Base-by-base conservation (phyloP, 2,329 filamentous ascomycete species). In the Sclerotiophoma versabilis region DNA sequence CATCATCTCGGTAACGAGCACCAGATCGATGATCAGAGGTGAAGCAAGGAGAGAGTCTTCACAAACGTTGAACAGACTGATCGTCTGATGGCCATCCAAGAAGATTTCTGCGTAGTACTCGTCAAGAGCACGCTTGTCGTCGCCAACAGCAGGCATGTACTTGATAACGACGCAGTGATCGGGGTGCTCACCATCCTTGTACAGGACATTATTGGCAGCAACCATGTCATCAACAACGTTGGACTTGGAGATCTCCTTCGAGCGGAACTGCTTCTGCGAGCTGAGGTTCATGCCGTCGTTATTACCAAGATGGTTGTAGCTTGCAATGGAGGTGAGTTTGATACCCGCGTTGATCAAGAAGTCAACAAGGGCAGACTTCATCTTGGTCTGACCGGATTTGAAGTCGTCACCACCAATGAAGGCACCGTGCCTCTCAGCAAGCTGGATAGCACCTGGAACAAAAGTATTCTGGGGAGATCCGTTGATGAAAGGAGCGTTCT, bases 191-290 rank as follows among this genome's bases (percentile, higher is more conserved):
- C 88, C 92, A 70, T 91, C 82, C 78, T 89, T 87, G 83, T 99
- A 99, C 51, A 99, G 84, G 43, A 98, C 87, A 44, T 80, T 82
- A 82, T 99, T 99, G 72, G 95, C 93, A 71, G 92, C 93, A 57
- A 99, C 95, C 95, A 99, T 99, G 82, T 99, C 95, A 75, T 99
- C 95, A 50, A 99, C 95, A 11, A 99, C 95, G 75, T 97, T 99
- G 70, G 92, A 96, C 84, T 99, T 99, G 80, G 91, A 96, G 67
- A 99, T 99, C 81, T 99, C 95, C 86, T 99, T 99, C 79, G 92
- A 96, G 70, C 95, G 93, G 87, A 99, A 99, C 80, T 98, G 95
- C 82, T 89, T 92, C 77, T 97, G 93, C 36, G 93, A 96, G 81
- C 91, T 96, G 69, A 99, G 80, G 82, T 99, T 99, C 87, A 93